Conservation (phyloP, 1,139 yeast species). For the Lodderomyces beijingensis region DNA sequence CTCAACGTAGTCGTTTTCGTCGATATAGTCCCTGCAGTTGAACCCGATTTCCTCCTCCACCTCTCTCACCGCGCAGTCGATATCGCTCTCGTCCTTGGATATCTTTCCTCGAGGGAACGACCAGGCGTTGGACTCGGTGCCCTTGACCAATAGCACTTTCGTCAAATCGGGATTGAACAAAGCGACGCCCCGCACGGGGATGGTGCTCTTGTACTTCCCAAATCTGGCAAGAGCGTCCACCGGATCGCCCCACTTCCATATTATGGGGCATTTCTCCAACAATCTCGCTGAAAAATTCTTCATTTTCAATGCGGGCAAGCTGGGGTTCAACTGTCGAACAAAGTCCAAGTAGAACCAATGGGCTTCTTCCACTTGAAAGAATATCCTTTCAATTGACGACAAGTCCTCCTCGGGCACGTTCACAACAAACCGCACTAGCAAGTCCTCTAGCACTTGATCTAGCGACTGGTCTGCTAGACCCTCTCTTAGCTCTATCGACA, state of each 20-base stretch:
- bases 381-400: slow-evolving; percentile 77
- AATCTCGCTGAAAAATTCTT: slow-evolving; percentile 71
- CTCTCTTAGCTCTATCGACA: slow-evolving; percentile 55
- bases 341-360: slow-evolving; percentile 97
- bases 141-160: slow-evolving; percentile 77
- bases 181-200: slow-evolving; percentile 97
- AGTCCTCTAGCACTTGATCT: slow-evolving; percentile 79
- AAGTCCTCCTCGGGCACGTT: slow-evolving; percentile 92
- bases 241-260: slow-evolving; percentile 85
- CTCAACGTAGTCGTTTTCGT: slow-evolving; percentile 72
- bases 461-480: slow-evolving; percentile 57
- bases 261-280: slow-evolving; percentile 74
- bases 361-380: slow-evolving; percentile 96
- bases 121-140: slow-evolving; percentile 83
- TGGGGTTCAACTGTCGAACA: slow-evolving; percentile 67
- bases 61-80: slow-evolving; percentile 92
- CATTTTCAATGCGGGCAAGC: slow-evolving; percentile 75
- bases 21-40: slow-evolving; percentile 64
- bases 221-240: slow-evolving; percentile 70
- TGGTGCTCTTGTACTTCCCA: slow-evolving; percentile 79
- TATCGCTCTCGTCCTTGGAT: slow-evolving; percentile 86
- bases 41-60: slow-evolving; percentile 95
- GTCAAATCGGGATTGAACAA: slow-evolving; percentile 68
- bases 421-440: slow-evolving; percentile 82
- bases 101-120: slow-evolving; percentile 97